Conservation (phyloP, 768 basidiomycete genomes). For the Serendipita vermifera region DNA sequence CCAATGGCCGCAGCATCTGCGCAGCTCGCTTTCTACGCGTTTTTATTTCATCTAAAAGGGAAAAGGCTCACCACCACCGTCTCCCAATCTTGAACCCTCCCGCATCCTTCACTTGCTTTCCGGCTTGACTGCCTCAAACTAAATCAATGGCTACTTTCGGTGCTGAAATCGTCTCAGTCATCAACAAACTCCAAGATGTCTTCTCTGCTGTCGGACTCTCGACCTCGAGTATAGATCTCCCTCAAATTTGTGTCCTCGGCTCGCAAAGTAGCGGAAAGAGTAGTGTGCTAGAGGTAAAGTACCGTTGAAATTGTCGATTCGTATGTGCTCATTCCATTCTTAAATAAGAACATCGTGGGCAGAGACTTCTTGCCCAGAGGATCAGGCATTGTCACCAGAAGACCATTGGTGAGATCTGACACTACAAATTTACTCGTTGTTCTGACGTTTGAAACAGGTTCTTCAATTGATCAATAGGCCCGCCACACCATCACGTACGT, state of each 20-base stretch:
- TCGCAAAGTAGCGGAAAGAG: constrained; percentile 91
- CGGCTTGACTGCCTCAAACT: no score
- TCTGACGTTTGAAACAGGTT: constrained; percentile 35
- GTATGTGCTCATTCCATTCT: background rate
- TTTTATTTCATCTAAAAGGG: background rate
- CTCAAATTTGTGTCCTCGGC: constrained; percentile 83
- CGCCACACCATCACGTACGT: constrained; percentile 30
- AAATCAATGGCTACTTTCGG: constrained; percentile 38
- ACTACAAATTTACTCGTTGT: background rate
- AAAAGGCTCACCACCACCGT: background rate
- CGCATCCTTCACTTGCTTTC: no score
- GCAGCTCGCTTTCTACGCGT: background rate
- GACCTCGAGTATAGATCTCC: constrained; percentile 70
- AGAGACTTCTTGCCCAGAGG: constrained; percentile 98
- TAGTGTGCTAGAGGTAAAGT: constrained; percentile 70
- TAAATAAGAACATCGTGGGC: constrained; percentile 84
- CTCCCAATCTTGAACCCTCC: background rate
- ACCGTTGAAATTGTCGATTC: background rate
- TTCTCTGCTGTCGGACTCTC: constrained; percentile 73
- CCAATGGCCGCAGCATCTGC: background rate
- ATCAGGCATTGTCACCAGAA: constrained; percentile 94
- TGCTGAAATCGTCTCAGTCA: constrained; percentile 61
- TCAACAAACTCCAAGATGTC: constrained; percentile 88
- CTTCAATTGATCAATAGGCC: constrained; percentile 88
- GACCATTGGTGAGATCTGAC: constrained; percentile 61